phyloP scores from a whole-genome alignment of 108 stramenopile genomes.

The Parietichytrium sp. region DNA sequence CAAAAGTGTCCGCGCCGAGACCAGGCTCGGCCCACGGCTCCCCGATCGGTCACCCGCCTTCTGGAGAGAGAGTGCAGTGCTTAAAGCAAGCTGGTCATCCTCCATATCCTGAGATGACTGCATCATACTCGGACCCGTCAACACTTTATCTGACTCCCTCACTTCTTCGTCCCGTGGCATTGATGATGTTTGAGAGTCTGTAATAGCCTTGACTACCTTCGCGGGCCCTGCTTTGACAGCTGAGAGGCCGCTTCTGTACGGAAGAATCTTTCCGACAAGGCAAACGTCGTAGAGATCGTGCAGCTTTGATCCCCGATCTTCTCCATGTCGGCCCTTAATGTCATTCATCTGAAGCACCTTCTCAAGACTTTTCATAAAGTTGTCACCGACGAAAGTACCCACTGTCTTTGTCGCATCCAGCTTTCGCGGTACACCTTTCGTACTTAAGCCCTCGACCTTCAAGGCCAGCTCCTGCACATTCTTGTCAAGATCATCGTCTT shows the following conservation, averaged over 20 bases:
- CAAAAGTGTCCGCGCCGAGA: constrained; percentile 20
- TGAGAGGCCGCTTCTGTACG: neutral
- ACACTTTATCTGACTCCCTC: neutral
- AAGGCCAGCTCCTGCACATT: neutral
- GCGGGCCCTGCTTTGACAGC: neutral
- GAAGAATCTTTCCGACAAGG: constrained; percentile 29
- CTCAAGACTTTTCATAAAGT: neutral
- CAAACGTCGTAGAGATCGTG: neutral
- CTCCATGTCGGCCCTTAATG: neutral
- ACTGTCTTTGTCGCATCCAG: neutral
- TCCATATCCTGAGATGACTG: constrained; percentile 16
- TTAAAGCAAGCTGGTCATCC: constrained; percentile 35
- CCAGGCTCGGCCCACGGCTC: constrained; percentile 28
- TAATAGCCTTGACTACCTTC: neutral
- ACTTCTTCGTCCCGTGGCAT: neutral
- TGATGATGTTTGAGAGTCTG: neutral
- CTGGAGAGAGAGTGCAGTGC: constrained; percentile 10
- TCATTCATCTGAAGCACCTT: neutral
- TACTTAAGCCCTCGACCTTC: neutral
- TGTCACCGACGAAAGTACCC: neutral
- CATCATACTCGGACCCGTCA: neutral
- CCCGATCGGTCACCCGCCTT: neutral
- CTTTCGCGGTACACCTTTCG: neutral
- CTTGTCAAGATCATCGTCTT: neutral
- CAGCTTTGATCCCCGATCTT: neutral